A percentile compares a stretch with the other conserved stretches of the same genome.
phyloP scores from a whole-genome alignment of 1,284 basidiomycete genomes.

The Microbotryum violaceum region DNA sequence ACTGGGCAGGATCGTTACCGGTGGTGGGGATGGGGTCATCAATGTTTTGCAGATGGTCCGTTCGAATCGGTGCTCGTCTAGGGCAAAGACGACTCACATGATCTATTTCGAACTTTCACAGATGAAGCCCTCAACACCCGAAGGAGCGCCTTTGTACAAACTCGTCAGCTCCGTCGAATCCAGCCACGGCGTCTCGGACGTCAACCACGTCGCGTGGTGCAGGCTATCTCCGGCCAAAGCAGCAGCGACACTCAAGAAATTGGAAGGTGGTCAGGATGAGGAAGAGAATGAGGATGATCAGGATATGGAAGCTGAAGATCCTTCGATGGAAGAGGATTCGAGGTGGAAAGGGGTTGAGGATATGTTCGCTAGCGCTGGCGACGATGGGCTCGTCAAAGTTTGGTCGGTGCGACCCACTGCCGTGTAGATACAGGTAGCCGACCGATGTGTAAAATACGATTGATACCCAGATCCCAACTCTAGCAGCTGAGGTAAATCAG shows the following conservation, averaged over 20 bases:
- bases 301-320: constrained; percentile 27
- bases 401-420: constrained; percentile 47
- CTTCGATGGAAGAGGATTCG: constrained; percentile 13
- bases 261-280: constrained; percentile 26
- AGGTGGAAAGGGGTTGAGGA: constrained; percentile 48
- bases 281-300: constrained; percentile 30
- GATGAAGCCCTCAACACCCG: too few relatives aligned
- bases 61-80: background rate
- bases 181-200: constrained; percentile 65
- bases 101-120: constrained; percentile 9
- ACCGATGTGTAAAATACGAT: too few relatives aligned
- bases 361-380: constrained; percentile 66
- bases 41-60: constrained; percentile 60
- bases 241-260: constrained; percentile 7
- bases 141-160: constrained; percentile 27
- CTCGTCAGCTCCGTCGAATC: constrained; percentile 47
- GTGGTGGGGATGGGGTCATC: constrained; percentile 68
- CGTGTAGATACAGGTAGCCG: too few relatives aligned
- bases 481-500: too few relatives aligned
- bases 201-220: constrained; percentile 73
- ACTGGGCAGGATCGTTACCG: constrained; percentile 65
- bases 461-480: too few relatives aligned
- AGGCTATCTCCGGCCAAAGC: constrained; percentile 26
- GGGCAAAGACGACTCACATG: background rate
- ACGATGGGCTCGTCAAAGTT: constrained; percentile 64